These are phyloP conservation scores for Periconia digitata DNA, from an alignment of 2,329 filamentous ascomycete species.

Conservation along the genomic window DNA sequence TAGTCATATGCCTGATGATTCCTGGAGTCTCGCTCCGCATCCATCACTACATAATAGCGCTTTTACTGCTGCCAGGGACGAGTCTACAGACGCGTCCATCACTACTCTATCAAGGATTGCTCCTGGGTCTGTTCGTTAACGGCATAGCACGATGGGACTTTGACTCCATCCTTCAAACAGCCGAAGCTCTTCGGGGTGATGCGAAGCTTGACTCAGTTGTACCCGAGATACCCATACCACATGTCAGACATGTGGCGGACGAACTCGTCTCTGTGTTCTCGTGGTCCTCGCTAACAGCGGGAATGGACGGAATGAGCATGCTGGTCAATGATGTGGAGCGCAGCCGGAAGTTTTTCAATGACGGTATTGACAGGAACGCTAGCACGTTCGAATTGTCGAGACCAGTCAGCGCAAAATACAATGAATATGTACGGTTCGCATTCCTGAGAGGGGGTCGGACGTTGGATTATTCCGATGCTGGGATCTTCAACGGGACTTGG, in stretches of 20 bases:
- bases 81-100: constrained; percentile 38
- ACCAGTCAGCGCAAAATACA: constrained; percentile 32
- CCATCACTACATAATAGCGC: constrained; percentile 64
- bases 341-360: constrained; percentile 27
- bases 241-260: constrained; percentile 22
- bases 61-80: constrained; percentile 39
- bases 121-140: constrained; percentile 41
- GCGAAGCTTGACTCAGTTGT: constrained; percentile 59
- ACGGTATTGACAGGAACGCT: constrained; percentile 9
- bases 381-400: constrained; percentile 40
- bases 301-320: constrained; percentile 73
- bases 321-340: constrained; percentile 84
- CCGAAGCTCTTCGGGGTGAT: constrained; percentile 64
- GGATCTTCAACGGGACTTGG: constrained; percentile 35
- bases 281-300: constrained; percentile 48
- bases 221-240: constrained; percentile 44
- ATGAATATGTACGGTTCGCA: constrained; percentile 42
- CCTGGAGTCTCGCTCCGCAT: constrained; percentile 81
- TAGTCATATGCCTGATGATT: constrained; percentile 69
- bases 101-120: constrained; percentile 38
- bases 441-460: constrained; percentile 30
- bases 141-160: constrained; percentile 42
- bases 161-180: constrained; percentile 74
- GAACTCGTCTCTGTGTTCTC: constrained; percentile 63
- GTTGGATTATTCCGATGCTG: constrained; percentile 36